These are phyloP conservation scores for Wickerhamomyces sp. DNA, from an alignment of 1,139 yeast species.

Conservation along the genomic window DNA sequence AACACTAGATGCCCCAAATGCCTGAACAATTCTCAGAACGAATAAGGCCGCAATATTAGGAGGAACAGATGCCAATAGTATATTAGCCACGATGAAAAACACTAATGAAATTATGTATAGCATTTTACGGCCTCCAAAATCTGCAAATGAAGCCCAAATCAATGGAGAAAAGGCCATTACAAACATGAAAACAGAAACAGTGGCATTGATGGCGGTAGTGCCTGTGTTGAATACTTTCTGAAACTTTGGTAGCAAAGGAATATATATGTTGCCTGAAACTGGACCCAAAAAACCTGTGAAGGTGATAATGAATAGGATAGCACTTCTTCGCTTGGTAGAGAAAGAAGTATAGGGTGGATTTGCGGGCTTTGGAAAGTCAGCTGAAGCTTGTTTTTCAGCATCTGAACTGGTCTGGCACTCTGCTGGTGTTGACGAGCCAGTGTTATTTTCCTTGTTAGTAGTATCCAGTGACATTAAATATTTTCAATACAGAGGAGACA, in stretches of 20 bases:
- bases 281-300: conserved; percentile 57
- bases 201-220: conserved; percentile 47
- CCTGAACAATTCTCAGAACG: conserved; percentile 44
- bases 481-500: too few species aligned
- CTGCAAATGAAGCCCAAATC: conserved; percentile 55
- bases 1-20: conserved; percentile 51
- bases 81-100: conserved; percentile 42
- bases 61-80: conserved; percentile 46
- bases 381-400: neutral
- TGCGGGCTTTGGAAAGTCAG: neutral
- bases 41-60: conserved; percentile 41
- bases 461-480: too few species aligned
- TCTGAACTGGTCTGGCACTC: neutral
- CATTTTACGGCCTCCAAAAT: conserved; percentile 52
- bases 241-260: conserved; percentile 50
- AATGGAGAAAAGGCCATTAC: conserved; percentile 51
- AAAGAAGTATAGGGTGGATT: conserved; percentile 14
- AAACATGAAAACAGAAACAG: conserved; percentile 57
- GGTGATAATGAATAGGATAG: conserved; percentile 37
- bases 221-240: conserved; percentile 39
- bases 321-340: conserved; percentile 18
- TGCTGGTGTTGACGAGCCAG: neutral
- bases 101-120: conserved; percentile 42
- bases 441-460: neutral
- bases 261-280: conserved; percentile 53